Base-by-base conservation (phyloP, 2,329 filamentous ascomycete species). In the Paecilomyces formosus region DNA sequence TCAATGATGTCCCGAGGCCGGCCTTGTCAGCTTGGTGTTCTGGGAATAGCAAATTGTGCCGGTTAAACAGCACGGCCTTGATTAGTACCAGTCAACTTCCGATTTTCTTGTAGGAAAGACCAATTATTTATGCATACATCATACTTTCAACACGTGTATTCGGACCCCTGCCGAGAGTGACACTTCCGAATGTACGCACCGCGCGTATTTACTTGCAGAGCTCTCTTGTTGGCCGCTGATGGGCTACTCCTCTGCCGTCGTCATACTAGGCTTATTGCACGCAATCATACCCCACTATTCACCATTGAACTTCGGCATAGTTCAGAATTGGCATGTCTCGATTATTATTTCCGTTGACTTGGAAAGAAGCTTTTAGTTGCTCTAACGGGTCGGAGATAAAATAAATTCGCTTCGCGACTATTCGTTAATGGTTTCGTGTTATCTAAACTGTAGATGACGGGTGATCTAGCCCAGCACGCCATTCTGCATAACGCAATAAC, bases 401-500 rank as follows among this genome's bases (percentile, higher is more conserved):
- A 18, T 21, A 45, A 18, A 45, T 21, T 18, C 3, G 8, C 3
- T 8, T 6, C n/a, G 5, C 15, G 4, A 9, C 39, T 18, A 45
- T 45, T 45, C 15, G 18, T 45, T 45, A 18, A n/a, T 45, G 15
- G n/a, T n/a, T 4, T 15, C 13, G 39, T 18, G 15, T 45, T 45
- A 45, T 45, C 39, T 45, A 45, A 7, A 18, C n/a, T 18, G 30
- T 31, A 31, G 30, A 31, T 31, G 30, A 9, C 39, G 15, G n/a
- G 8, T 18, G n/a, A 18, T 45, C 39, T 45, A 45, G 39, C 13
- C 39, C 39, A 18, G 39, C 39, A 45, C 39, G 39, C 18, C 39
- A 45, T 45, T 21, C 3, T 24, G 22, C 24, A 56, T 56, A 56
- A 52, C 39, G 55, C 55, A 51, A 56, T 56, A 9, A 31, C 39